A percentile compares a stretch with the other conserved stretches of the same genome.
Conservation (phyloP, 2,329 filamentous ascomycete species). For the Aspergillus carbonarius region DNA sequence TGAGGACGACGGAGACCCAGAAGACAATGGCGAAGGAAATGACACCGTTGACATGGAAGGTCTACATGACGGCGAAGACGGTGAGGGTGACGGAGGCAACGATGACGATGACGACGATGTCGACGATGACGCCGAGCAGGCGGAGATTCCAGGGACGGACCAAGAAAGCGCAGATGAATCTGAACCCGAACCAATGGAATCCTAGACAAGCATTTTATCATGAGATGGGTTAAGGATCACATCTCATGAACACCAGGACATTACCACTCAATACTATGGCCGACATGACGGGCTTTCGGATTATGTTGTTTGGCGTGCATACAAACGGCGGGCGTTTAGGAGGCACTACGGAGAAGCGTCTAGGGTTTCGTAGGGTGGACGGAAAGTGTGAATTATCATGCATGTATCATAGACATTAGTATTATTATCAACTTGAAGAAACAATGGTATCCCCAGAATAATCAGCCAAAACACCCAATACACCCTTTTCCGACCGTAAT, state of each 20-base stretch:
- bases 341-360: no score
- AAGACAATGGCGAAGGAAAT: slow-evolving; percentile 13
- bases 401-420: background rate
- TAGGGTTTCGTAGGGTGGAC: background rate
- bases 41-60: slow-evolving; percentile 9
- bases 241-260: no score
- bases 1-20: slow-evolving; percentile 16
- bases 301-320: background rate
- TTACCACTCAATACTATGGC: background rate
- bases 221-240: background rate
- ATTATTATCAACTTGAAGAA: background rate
- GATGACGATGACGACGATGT: background rate
- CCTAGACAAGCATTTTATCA: background rate
- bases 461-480: background rate
- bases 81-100: no score
- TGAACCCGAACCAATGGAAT: background rate
- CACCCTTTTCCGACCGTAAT: background rate
- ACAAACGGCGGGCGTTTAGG: background rate
- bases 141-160: background rate
- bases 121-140: slow-evolving; percentile 11
- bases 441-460: background rate
- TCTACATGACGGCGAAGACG: slow-evolving; percentile 16
- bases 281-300: background rate
- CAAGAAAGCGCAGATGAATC: background rate
- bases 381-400: background rate